Percentiles rank a stretch among this genome's conserved stretches.
phyloP scores from a whole-genome alignment of 352 stramenopile species.

The Phytophthora ramorum region DNA sequence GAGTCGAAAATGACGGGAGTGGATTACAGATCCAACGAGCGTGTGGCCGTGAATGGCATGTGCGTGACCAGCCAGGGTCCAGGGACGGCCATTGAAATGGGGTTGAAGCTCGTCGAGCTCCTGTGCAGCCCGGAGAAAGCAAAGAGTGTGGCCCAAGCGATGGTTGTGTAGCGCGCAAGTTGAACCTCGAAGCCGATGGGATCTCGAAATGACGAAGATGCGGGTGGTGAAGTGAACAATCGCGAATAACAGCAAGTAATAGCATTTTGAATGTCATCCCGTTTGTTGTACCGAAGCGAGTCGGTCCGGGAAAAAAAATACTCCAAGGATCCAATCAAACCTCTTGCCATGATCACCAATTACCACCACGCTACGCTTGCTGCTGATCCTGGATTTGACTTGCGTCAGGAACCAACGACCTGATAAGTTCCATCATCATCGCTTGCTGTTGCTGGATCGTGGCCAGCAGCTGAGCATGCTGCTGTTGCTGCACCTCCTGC shows the following conservation, averaged over 20 bases:
- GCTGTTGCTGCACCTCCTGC: conserved; percentile 30
- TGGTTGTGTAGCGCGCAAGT: conserved; percentile 31
- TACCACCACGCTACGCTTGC: too few relatives aligned
- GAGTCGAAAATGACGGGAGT: conserved; percentile 53
- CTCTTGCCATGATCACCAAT: too few relatives aligned
- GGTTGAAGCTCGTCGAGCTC: conserved; percentile 72
- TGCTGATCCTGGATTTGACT: too few relatives aligned
- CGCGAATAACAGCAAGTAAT: background rate
- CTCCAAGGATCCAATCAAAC: too few relatives aligned
- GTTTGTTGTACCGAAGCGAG: too few relatives aligned
- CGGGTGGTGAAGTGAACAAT: background rate
- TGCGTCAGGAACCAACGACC: too few relatives aligned
- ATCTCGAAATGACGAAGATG: background rate
- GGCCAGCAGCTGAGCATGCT: conserved; percentile 27
- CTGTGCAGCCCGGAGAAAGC: conserved; percentile 64
- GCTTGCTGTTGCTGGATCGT: conserved; percentile 41
- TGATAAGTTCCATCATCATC: conserved; percentile 40
- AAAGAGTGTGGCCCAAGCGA: conserved; percentile 52
- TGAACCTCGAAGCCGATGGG: background rate
- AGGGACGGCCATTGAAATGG: conserved; percentile 79
- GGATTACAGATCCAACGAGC: conserved; percentile 45
- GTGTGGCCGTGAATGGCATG: conserved; percentile 67
- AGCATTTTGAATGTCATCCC: too few relatives aligned
- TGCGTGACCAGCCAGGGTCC: conserved; percentile 77
- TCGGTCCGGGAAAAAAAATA: too few relatives aligned